Percentiles rank a stretch among this genome's conserved stretches.
Conservation (phyloP, 2,329 filamentous ascomycete species). For the Coniochaeta ligniaria region DNA sequence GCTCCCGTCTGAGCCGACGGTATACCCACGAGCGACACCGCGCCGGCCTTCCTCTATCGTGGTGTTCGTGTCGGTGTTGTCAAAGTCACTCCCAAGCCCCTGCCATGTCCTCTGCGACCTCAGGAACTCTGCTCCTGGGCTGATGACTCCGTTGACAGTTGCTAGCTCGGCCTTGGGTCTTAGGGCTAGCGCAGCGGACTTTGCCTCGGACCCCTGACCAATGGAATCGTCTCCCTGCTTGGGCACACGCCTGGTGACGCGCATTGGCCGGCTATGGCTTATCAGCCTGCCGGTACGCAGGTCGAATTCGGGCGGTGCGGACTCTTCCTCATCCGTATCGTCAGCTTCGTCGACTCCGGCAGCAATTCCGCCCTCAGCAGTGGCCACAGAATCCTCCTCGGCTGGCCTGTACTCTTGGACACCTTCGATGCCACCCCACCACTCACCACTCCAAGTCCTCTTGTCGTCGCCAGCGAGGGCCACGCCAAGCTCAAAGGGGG, state of each 20-base stretch:
- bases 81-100: constrained; percentile 82
- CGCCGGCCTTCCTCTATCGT: constrained; percentile 77
- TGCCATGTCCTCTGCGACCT: constrained; percentile 82
- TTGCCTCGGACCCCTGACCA: constrained; percentile 9
- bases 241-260: constrained; percentile 26
- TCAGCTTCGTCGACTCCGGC: constrained; percentile 28
- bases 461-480: constrained; percentile 68
- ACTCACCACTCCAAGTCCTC: constrained; percentile 78
- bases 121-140: constrained; percentile 84
- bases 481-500: constrained; percentile 85
- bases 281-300: constrained; percentile 80
- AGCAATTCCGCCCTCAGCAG: constrained; percentile 14
- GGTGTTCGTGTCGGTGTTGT: constrained; percentile 51
- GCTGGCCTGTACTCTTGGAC: constrained; percentile 33
- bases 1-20: constrained; percentile 54
- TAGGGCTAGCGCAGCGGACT: constrained; percentile 46
- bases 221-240: background rate
- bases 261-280: constrained; percentile 71
- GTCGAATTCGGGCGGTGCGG: constrained; percentile 84
- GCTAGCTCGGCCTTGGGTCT: constrained; percentile 62
- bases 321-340: constrained; percentile 57
- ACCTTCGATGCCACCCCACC: constrained; percentile 79
- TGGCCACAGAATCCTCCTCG: constrained; percentile 16
- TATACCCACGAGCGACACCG: constrained; percentile 85
- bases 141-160: constrained; percentile 77